These are phyloP conservation scores for Phytophthora pistaciae DNA, from an alignment of 352 stramenopile species.

Conservation along the genomic window DNA sequence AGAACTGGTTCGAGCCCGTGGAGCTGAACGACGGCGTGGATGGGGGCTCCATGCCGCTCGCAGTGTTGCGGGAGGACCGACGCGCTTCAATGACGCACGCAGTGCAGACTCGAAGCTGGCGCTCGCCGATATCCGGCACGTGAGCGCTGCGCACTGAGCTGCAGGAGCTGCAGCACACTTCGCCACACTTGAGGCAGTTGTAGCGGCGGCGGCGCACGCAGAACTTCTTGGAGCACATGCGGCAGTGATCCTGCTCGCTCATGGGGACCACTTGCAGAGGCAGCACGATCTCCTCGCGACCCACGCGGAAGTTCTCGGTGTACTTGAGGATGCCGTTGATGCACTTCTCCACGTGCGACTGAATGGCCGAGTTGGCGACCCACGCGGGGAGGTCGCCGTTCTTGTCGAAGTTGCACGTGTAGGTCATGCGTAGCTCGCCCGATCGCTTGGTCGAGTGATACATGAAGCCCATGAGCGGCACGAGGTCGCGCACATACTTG, in stretches of 20 bases:
- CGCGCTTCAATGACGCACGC: slow-evolving; percentile 79
- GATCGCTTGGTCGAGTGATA: slow-evolving; percentile 86
- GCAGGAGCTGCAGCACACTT: slow-evolving; percentile 84
- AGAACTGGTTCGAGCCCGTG: slow-evolving; percentile 28
- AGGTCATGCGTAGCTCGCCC: slow-evolving; percentile 86
- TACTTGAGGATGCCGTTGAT: slow-evolving; percentile 90
- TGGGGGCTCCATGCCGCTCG: slow-evolving; percentile 20
- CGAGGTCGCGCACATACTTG: slow-evolving; percentile 77
- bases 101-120: slow-evolving; percentile 83
- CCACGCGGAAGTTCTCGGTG: slow-evolving; percentile 80
- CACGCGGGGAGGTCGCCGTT: slow-evolving; percentile 85
- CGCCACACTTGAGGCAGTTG: slow-evolving; percentile 88
- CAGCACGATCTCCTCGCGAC: slow-evolving; percentile 77
- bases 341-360: slow-evolving; percentile 90
- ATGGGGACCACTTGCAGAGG: slow-evolving; percentile 81
- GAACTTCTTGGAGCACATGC: slow-evolving; percentile 82
- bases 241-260: slow-evolving; percentile 76
- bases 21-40: slow-evolving; percentile 21
- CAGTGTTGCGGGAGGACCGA: slow-evolving; percentile 52
- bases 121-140: slow-evolving; percentile 77
- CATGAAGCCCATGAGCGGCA: slow-evolving; percentile 89
- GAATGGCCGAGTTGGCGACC: slow-evolving; percentile 86
- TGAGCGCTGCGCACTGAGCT: slow-evolving; percentile 68
- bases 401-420: slow-evolving; percentile 90
- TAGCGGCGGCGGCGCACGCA: slow-evolving; percentile 75